These are phyloP conservation scores for Coemansia sp. DNA, from an alignment of 371 early-diverging fungal species.

Conservation along the genomic window DNA sequence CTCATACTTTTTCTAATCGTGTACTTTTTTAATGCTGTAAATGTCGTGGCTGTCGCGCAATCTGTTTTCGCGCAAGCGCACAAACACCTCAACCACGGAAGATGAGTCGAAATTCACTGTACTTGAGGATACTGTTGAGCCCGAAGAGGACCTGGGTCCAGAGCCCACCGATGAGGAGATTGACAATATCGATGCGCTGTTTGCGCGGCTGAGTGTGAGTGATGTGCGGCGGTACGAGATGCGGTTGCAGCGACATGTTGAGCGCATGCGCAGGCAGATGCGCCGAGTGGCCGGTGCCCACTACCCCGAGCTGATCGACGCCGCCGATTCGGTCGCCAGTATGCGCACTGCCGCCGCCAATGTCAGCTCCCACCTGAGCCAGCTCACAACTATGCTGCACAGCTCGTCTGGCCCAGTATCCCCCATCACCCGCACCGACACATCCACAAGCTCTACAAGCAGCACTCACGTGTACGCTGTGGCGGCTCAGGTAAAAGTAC, in stretches of 20 bases:
- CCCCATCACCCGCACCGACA: background rate
- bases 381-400: constrained; percentile 18
- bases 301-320: constrained; percentile 45
- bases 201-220: constrained; percentile 24
- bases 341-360: constrained; percentile 32
- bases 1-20: background rate
- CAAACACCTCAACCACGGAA: constrained; percentile 4
- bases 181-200: constrained; percentile 16
- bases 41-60: constrained; percentile 40
- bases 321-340: constrained; percentile 36
- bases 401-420: background rate
- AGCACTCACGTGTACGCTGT: constrained; percentile 24
- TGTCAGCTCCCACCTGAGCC: constrained; percentile 14
- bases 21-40: background rate
- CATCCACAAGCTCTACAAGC: background rate
- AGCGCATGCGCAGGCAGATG: constrained; percentile 30
- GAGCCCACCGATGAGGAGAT: constrained; percentile 2
- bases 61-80: constrained; percentile 21
- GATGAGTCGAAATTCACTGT: background rate
- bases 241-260: constrained; percentile 27
- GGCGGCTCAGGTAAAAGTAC: constrained; percentile 50
- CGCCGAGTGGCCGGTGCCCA: constrained; percentile 31
- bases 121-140: background rate
- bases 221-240: constrained; percentile 38
- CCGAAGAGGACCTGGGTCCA: background rate